Percentiles rank a stretch among this genome's conserved stretches.
These are phyloP conservation scores for Tetrastigma voinierianum DNA, from an alignment of 164 flowering plant species.

Conservation along the genomic window DNA sequence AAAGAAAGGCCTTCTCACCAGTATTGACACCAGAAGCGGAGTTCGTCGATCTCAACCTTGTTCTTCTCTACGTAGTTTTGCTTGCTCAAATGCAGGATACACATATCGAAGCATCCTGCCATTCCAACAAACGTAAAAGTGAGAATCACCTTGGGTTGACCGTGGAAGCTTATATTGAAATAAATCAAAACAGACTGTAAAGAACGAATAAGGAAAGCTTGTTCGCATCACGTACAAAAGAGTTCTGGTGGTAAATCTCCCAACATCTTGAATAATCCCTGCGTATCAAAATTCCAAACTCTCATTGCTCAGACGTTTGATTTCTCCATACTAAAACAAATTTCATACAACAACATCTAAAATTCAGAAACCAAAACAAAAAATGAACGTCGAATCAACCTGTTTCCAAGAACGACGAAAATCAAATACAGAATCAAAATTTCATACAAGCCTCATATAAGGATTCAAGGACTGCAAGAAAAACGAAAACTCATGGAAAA, in stretches of 20 bases:
- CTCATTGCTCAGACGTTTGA: too few species aligned
- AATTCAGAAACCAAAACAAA: neutral
- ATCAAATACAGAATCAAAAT: too few species aligned
- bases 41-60: constrained; percentile 53
- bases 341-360: constrained; percentile 4
- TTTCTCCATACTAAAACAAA: neutral
- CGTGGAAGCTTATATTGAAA: neutral
- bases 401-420: too few species aligned
- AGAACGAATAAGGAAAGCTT: neutral
- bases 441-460: too few species aligned
- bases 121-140: neutral
- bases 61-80: constrained; percentile 70
- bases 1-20: constrained; percentile 43
- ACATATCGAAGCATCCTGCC: constrained; percentile 69
- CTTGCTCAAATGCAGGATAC: constrained; percentile 81
- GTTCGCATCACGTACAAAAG: constrained; percentile 47
- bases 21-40: constrained; percentile 90
- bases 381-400: too few species aligned
- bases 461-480: too few species aligned
- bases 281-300: neutral
- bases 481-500: too few species aligned
- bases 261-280: constrained; percentile 43
- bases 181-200: neutral
- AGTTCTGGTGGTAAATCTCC: constrained; percentile 55
- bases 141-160: too few species aligned